Evolutionary conservation across 345 rosid genomes (phyloP).

Genomic region (Reutealis trisperma): DNA sequence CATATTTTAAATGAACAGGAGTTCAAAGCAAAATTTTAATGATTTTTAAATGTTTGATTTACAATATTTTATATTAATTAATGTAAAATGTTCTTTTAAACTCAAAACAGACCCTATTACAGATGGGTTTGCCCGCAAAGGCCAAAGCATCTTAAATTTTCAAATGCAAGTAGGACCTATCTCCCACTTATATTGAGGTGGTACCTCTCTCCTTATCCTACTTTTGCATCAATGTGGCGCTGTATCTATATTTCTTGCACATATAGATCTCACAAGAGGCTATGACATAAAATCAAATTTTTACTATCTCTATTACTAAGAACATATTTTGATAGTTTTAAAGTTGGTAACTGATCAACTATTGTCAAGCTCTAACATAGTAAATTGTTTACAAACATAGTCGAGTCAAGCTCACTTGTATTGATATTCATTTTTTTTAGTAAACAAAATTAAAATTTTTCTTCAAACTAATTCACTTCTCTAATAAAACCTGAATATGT

Average conservation of each 20-base stretch:
- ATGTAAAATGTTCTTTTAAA: no score
- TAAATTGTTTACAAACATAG: no score
- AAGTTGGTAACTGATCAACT: background rate
- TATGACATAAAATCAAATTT: no score
- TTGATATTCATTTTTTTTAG: no score
- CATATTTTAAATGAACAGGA: background rate
- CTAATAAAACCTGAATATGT: background rate
- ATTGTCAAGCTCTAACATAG: background rate
- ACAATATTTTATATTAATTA: no score
- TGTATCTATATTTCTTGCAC: background rate
- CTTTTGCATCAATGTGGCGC: no score
- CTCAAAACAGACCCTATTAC: background rate
- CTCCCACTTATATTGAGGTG: background rate
- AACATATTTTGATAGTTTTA: background rate
- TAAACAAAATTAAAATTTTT: no score
- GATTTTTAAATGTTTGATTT: no score
- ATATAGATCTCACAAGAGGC: background rate
- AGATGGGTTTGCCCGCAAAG: background rate
- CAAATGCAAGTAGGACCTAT: background rate
- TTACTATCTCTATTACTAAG: background rate
- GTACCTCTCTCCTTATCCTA: background rate
- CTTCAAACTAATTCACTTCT: background rate
- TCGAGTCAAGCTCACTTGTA: background rate
- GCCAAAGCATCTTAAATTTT: no score
- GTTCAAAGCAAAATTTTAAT: background rate